Evolutionary conservation across 345 rosid genomes (phyloP).

Genomic region (Eucalyptus fibrosa): DNA sequence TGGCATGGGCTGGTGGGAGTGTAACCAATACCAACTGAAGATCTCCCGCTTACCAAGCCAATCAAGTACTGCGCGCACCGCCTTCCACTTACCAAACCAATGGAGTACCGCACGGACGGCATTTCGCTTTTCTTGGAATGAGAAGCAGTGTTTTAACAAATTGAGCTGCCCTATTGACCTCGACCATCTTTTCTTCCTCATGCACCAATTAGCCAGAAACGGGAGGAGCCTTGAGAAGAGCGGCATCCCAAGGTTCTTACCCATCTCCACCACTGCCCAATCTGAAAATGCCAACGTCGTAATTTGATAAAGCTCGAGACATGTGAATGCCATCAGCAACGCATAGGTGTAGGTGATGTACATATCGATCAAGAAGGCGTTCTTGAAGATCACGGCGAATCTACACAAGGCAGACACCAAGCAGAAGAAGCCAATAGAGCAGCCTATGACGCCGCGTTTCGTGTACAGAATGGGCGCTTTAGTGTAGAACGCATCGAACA

Average conservation of each 20-base stretch:
- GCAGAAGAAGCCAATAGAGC: background rate
- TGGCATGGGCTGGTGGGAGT: background rate
- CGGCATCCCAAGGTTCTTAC: background rate
- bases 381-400: background rate
- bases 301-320: background rate
- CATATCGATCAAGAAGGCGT: background rate
- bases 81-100: background rate
- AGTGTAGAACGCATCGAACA: constrained; percentile 23
- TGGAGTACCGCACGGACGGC: background rate
- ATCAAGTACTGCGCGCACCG: background rate
- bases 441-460: background rate
- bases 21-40: background rate
- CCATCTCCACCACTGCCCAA: background rate
- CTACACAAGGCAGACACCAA: background rate
- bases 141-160: background rate
- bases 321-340: background rate
- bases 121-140: background rate
- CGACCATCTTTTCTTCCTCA: background rate
- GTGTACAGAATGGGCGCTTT: constrained; percentile 3
- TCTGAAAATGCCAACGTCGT: background rate
- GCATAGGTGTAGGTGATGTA: constrained; percentile 8
- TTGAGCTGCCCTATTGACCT: background rate
- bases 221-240: background rate
- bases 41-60: background rate
- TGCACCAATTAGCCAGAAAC: background rate